Base-by-base conservation (phyloP, 2,329 filamentous ascomycete species). In the Aspergillus persii region DNA sequence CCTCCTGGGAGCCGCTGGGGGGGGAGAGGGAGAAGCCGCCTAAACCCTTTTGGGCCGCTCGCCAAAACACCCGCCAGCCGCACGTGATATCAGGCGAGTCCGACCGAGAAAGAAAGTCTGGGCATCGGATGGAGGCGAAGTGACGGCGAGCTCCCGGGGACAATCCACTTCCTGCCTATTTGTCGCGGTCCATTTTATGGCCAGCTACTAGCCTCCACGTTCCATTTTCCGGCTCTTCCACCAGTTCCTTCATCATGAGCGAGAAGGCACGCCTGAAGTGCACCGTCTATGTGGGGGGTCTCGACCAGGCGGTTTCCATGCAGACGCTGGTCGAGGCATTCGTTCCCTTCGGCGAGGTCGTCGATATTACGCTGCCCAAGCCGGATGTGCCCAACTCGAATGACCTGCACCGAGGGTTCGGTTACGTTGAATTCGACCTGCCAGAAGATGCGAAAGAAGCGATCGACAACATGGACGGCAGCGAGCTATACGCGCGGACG, bases 401-500 rank as follows among this genome's bases (percentile, higher is more conserved):
- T 51, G 91, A 96, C 46, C 80, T 87, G 31, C 95, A 99, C 75
- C 84, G 93, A 54, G 95, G 96, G 0, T 99, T 98, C 76, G 95
- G 93, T 59, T 98, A 99, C 74, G 91, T 99, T 53, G 95, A 99
- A 72, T 99, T 91, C 71, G 92, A 97, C 69, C 85, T 92, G 58
- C 83, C 87, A 11, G 86, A 89, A 58, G 95, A 99, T 77, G 94
- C 93, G 30, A 88, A 88, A 70, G 94, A 98, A 77, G 95, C 95
- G 53, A 96, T 99, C 74, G 92, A 98, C 82, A 99, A 99, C 74
- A 98, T 99, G 94, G 92, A 99, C 73, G 92, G 96, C 74, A 90
- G 93, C 61, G 94, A 98, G 78, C 85, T 99, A 50, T 98, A 94
- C 73, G 96, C 95, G 9, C 86, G 91, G 60, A 89, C 95, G 12